Percentiles rank a stretch among this genome's conserved stretches.
phyloP scores from a whole-genome alignment of 129 eudicot genomes.

The Solidago caesia region DNA sequence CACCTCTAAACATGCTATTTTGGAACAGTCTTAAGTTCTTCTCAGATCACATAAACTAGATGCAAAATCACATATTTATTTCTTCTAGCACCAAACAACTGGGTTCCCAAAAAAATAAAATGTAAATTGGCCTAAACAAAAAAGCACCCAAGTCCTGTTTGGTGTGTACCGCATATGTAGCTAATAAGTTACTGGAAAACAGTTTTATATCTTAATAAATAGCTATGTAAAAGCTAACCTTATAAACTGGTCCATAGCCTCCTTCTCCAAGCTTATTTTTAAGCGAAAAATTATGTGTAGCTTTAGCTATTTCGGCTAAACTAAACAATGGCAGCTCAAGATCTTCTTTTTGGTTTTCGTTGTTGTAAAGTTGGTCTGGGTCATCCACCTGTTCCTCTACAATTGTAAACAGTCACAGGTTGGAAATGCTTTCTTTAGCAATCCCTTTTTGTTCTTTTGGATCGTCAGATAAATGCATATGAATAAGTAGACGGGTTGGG shows the following conservation, averaged over 20 bases:
- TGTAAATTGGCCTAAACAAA: too few species aligned
- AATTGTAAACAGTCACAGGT: background rate
- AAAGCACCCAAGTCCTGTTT: too few species aligned
- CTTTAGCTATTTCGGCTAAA: conserved; percentile 37
- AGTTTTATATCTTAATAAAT: background rate
- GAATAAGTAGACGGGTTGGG: background rate
- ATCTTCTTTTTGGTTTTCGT: conserved; percentile 45
- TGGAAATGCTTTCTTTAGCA: background rate
- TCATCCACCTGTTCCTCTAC: conserved; percentile 26
- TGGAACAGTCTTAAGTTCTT: too few species aligned
- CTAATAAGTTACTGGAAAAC: too few species aligned
- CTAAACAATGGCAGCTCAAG: conserved; percentile 41
- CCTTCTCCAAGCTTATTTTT: conserved; percentile 61
- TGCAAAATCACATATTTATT: too few species aligned
- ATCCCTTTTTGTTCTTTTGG: background rate
- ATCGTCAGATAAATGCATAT: background rate
- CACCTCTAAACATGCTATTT: too few species aligned
- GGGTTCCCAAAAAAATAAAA: too few species aligned
- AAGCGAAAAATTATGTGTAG: conserved; percentile 44
- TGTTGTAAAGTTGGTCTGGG: conserved; percentile 27
- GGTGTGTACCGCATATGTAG: too few species aligned
- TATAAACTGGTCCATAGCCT: conserved; percentile 61
- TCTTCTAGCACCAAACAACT: too few species aligned
- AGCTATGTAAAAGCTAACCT: conserved; percentile 28
- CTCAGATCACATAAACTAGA: too few species aligned